phyloP scores from a whole-genome alignment of 805 yeast species.

The Teunomyces aglyptinius region DNA sequence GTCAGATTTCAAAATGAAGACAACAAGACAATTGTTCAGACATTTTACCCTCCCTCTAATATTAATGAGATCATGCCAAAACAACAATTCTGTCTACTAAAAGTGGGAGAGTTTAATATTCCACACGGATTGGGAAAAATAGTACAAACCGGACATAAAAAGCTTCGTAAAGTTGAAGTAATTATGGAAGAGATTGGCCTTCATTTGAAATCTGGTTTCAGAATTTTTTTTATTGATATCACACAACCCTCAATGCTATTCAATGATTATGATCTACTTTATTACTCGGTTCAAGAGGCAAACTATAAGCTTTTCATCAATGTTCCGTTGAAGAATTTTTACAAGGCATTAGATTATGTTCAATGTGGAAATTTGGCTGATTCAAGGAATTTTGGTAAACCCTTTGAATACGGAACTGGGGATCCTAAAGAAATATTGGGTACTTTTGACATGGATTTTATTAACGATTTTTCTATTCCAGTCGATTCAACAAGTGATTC shows the following conservation, averaged over 20 bases:
- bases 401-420: slow-evolving; percentile 15
- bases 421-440: slow-evolving; percentile 11
- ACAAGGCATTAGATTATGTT: slow-evolving; percentile 43
- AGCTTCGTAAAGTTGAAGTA: slow-evolving; percentile 38
- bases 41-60: slow-evolving; percentile 56
- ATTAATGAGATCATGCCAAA: slow-evolving; percentile 58
- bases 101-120: slow-evolving; percentile 49
- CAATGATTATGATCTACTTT: slow-evolving; percentile 44
- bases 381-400: neutral
- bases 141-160: slow-evolving; percentile 10
- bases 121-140: slow-evolving; percentile 14
- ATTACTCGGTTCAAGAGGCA: slow-evolving; percentile 39
- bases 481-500: neutral
- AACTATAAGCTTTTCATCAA: slow-evolving; percentile 45
- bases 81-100: slow-evolving; percentile 47
- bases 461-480: neutral
- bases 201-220: slow-evolving; percentile 51
- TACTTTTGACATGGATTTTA: slow-evolving; percentile 18
- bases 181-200: slow-evolving; percentile 58
- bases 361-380: slow-evolving; percentile 24
- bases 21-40: slow-evolving; percentile 27
- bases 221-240: slow-evolving; percentile 44
- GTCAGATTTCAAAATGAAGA: slow-evolving; percentile 31
- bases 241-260: slow-evolving; percentile 39
- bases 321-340: slow-evolving; percentile 44